phyloP scores from a whole-genome alignment of 192 early-diverging fungal species.

The Kickxella alabastrina region DNA sequence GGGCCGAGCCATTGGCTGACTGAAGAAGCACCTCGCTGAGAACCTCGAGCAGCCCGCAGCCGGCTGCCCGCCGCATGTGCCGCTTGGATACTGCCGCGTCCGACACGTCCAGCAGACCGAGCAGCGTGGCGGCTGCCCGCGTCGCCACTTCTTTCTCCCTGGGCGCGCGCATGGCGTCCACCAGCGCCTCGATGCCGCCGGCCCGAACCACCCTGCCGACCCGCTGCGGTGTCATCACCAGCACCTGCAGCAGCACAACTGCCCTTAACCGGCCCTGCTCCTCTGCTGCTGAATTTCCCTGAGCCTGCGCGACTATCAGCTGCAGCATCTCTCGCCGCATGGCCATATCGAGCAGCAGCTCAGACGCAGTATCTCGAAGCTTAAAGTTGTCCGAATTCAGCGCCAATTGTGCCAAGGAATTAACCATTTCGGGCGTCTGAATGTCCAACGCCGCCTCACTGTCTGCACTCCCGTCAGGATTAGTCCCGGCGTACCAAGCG shows the following conservation, averaged over 20 bases:
- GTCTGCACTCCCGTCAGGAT: too few species aligned
- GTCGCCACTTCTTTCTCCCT: conserved; percentile 16
- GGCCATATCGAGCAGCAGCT: conserved; percentile 29
- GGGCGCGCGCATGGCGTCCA: conserved; percentile 7
- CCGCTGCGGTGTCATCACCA: conserved; percentile 21
- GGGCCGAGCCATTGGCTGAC: not conserved
- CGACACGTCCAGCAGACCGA: conserved; percentile 11
- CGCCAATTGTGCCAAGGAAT: conserved; percentile 18
- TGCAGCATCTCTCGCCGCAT: conserved; percentile 10
- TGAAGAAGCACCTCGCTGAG: conserved; percentile 10
- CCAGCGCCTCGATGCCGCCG: conserved; percentile 20
- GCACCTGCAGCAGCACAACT: conserved; percentile 8
- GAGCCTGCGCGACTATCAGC: conserved; percentile 16
- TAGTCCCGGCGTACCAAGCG: conserved; percentile 9
- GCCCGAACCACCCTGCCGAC: conserved; percentile 3
- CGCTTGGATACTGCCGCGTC: conserved; percentile 5
- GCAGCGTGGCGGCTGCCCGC: conserved; percentile 13
- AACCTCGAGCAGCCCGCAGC: conserved; percentile 13
- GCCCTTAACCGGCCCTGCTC: conserved; percentile 9
- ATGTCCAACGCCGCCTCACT: too few species aligned
- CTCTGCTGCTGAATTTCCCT: conserved; percentile 1
- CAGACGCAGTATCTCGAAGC: conserved; percentile 15
- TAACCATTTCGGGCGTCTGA: conserved; percentile 1
- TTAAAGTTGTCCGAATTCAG: not conserved
- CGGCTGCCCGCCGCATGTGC: conserved; percentile 14